A percentile compares a stretch with the other conserved stretches of the same genome.
Evolutionary conservation across 2,329 filamentous ascomycete species (phyloP).

Genomic region (Diaporthe sp.): DNA sequence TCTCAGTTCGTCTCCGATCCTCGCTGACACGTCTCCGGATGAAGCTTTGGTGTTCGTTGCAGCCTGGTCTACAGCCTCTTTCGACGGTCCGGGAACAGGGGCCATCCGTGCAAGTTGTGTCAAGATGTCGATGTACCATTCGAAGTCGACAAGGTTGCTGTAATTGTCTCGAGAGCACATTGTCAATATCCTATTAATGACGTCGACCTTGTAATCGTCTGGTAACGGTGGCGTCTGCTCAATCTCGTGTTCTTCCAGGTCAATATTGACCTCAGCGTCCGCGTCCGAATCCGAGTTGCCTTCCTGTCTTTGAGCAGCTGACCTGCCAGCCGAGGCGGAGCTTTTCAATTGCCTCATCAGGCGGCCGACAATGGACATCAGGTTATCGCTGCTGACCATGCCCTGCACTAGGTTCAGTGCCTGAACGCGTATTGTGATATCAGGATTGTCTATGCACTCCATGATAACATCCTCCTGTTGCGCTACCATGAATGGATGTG

Average conservation of each 20-base stretch:
- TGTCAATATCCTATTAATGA: constrained; percentile 83
- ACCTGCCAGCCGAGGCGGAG: constrained; percentile 49
- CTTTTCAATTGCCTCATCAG: constrained; percentile 87
- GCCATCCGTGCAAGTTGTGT: constrained; percentile 84
- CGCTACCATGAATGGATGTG: constrained; percentile 88
- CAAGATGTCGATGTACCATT: constrained; percentile 95
- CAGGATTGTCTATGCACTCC: constrained; percentile 93
- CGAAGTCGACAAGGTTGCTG: constrained; percentile 86
- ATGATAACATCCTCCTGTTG: constrained; percentile 97
- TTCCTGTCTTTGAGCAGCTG: constrained; percentile 38
- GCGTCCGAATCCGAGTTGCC: constrained; percentile 59
- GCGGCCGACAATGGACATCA: constrained; percentile 85
- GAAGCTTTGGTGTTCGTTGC: constrained; percentile 43
- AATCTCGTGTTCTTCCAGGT: constrained; percentile 45
- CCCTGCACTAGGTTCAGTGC: constrained; percentile 91
- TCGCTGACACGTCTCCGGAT: constrained; percentile 68
- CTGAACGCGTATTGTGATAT: constrained; percentile 95
- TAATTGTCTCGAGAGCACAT: constrained; percentile 95
- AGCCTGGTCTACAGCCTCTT: constrained; percentile 48
- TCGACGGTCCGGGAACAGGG: constrained; percentile 57
- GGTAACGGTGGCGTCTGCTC: constrained; percentile 73
- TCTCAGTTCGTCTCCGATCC: constrained; percentile 85
- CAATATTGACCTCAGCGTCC: constrained; percentile 57
- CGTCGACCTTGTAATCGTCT: constrained; percentile 85
- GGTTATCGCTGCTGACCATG: constrained; percentile 91